Base-by-base conservation (phyloP, 2,329 filamentous ascomycete genomes). In the Colletotrichum kahawae region DNA sequence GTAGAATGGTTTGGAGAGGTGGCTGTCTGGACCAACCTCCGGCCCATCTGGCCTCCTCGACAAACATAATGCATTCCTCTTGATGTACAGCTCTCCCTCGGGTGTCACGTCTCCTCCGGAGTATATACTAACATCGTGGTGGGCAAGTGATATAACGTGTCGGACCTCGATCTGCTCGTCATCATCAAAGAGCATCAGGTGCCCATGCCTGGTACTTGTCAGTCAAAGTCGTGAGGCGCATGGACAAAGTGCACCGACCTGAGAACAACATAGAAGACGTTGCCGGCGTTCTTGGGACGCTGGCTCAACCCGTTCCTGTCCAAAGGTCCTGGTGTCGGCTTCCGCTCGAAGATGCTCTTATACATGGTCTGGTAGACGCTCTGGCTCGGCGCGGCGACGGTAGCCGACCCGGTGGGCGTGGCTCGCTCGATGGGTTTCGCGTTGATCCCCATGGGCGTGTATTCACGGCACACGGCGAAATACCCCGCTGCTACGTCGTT, bases 331-430 rank as follows among this genome's bases (percentile, higher is more conserved):
- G 86, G 78, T 10, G 81, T 79, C 43, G 86, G 88, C 80, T 93
- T 96, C 80, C 96, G 91, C 79, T 98, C 95, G 82, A 99, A 98
- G 76, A 99, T 93, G 83, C 94, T 98, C 82, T 95, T 90, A 85
- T 99, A 99, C 95, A 99, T 98, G 83, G 94, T 94, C 89, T 98
- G 97, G 84, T 98, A 98, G 48, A 99, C 96, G 83, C 96, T 98
- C 71, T 94, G 95, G 81, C 95, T 98, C 71, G 95, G 94, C 56
- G 94, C 88, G 38, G 93, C 92, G 59, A 97, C 92, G 18, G 94
- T 93, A 67, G 90, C 85, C 71, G 94, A 92, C 21, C 95, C 95
- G 14, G 95, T 91, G 7, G 95, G 95, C 1, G 95, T 96, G 36
- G 93, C 92, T 75, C 95, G 91, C 85, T 98, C 96, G 74, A 96